A percentile compares a stretch with the other conserved stretches of the same genome.
Evolutionary conservation across 805 yeast genomes (phyloP).

Genomic region (Lipomyces yamanashiensis): DNA sequence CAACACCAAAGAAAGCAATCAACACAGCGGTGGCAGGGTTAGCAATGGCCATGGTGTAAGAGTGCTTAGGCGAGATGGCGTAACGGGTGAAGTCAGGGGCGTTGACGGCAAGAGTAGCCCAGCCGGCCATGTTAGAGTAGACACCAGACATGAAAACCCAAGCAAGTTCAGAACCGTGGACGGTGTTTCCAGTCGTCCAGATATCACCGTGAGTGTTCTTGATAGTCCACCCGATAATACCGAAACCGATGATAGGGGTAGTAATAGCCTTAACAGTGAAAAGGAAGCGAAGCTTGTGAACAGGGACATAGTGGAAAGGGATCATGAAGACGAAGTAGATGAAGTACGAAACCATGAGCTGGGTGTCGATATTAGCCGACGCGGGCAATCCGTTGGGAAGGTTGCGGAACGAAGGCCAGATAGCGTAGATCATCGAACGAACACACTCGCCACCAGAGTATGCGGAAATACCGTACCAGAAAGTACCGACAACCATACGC

Average conservation of each 20-base stretch:
- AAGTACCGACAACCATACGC: constrained; percentile 83
- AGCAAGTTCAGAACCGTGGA: constrained; percentile 64
- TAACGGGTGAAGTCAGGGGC: constrained; percentile 57
- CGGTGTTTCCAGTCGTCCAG: constrained; percentile 51
- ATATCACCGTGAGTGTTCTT: constrained; percentile 71
- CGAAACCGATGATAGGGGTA: constrained; percentile 38
- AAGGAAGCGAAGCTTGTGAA: constrained; percentile 34
- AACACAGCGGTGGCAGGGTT: constrained; percentile 47
- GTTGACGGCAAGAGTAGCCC: constrained; percentile 52
- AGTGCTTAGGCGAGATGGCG: constrained; percentile 49
- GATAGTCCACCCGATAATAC: constrained; percentile 46
- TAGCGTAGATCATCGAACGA: constrained; percentile 71
- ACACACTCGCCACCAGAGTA: constrained; percentile 87
- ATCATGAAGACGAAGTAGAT: constrained; percentile 37
- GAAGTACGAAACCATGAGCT: constrained; percentile 39
- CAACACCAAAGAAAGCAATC: constrained; percentile 38
- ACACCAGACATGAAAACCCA: constrained; percentile 83
- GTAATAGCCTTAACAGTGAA: constrained; percentile 37
- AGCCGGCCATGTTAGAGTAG: constrained; percentile 33
- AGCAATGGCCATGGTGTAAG: constrained; percentile 56
- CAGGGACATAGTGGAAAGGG: constrained; percentile 37
- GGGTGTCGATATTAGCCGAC: constrained; percentile 49
- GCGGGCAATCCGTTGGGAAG: constrained; percentile 58
- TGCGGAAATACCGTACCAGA: constrained; percentile 89
- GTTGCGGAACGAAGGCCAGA: constrained; percentile 57